A percentile compares a stretch with the other conserved stretches of the same genome.
These are phyloP conservation scores for Colletotrichum lindemuthianum DNA, from an alignment of 2,329 filamentous ascomycete species.

Conservation along the genomic window DNA sequence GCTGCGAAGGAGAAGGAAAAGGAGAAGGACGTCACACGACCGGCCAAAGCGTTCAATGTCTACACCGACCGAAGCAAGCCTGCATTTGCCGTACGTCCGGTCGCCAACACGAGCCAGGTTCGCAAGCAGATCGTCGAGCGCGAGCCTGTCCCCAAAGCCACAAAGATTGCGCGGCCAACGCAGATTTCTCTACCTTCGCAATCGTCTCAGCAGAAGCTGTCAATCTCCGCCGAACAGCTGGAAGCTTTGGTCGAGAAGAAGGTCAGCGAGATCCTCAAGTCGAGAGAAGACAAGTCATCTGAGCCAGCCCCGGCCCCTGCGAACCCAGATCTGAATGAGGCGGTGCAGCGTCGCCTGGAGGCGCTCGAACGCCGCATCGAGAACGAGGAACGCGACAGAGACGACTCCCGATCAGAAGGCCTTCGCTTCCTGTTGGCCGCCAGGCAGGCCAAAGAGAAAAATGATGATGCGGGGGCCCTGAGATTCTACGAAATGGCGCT, in stretches of 20 bases:
- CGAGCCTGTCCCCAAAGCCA: constrained; percentile 52
- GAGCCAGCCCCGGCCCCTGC: constrained; percentile 50
- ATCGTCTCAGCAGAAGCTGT: constrained; percentile 45
- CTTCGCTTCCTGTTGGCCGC: constrained; percentile 89
- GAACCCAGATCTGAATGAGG: constrained; percentile 72
- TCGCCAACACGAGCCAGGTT: constrained; percentile 47
- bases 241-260: constrained; percentile 94
- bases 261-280: constrained; percentile 87
- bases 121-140: constrained; percentile 58
- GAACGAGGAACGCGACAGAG: constrained; percentile 60
- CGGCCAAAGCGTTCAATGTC: constrained; percentile 85
- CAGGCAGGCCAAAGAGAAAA: constrained; percentile 86
- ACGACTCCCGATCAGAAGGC: constrained; percentile 82
- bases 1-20: constrained; percentile 56
- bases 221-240: constrained; percentile 78
- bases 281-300: constrained; percentile 70
- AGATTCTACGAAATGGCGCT: constrained; percentile 87
- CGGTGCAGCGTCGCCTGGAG: constrained; percentile 83
- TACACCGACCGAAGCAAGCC: constrained; percentile 78
- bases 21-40: constrained; percentile 70
- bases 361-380: constrained; percentile 89
- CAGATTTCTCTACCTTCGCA: constrained; percentile 55
- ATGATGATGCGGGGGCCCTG: constrained; percentile 81
- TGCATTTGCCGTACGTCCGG: constrained; percentile 45
- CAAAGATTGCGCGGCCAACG: constrained; percentile 37